Conservation (phyloP, 2,329 filamentous ascomycete genomes). For the Cytospora chrysosperma region DNA sequence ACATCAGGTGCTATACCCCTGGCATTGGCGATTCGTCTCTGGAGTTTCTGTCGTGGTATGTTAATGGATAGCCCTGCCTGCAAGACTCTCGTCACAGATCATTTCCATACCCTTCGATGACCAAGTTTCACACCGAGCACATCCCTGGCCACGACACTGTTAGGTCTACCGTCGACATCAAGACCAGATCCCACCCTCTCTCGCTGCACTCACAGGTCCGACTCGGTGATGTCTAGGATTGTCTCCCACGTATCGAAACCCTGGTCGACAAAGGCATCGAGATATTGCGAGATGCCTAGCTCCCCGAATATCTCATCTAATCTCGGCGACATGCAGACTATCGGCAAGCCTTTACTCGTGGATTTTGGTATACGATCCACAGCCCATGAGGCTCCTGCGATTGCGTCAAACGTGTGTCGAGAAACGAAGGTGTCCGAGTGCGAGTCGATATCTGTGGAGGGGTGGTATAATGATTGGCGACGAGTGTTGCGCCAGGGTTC, state of each 20-base stretch:
- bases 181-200: background rate
- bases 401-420: background rate
- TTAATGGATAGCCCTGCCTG: slow-evolving; percentile 13
- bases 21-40: slow-evolving; percentile 75
- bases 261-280: slow-evolving; percentile 69
- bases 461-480: background rate
- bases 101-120: slow-evolving; percentile 67
- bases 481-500: background rate
- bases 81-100: slow-evolving; percentile 19
- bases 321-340: slow-evolving; percentile 55
- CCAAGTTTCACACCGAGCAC: slow-evolving; percentile 75
- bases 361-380: slow-evolving; percentile 7
- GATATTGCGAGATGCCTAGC: slow-evolving; percentile 77
- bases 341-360: slow-evolving; percentile 3
- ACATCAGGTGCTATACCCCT: slow-evolving; percentile 59
- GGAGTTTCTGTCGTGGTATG: slow-evolving; percentile 62
- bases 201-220: slow-evolving; percentile 63
- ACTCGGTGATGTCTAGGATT: slow-evolving; percentile 79
- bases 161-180: slow-evolving; percentile 15
- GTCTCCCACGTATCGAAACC: slow-evolving; percentile 86
- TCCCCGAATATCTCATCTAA: slow-evolving; percentile 67
- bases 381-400: slow-evolving; percentile 15
- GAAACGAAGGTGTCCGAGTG: background rate
- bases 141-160: slow-evolving; percentile 49
- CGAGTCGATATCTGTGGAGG: background rate